Base-by-base conservation (phyloP, 345 rosid species). In the Excoecaria cochinchinensis region DNA sequence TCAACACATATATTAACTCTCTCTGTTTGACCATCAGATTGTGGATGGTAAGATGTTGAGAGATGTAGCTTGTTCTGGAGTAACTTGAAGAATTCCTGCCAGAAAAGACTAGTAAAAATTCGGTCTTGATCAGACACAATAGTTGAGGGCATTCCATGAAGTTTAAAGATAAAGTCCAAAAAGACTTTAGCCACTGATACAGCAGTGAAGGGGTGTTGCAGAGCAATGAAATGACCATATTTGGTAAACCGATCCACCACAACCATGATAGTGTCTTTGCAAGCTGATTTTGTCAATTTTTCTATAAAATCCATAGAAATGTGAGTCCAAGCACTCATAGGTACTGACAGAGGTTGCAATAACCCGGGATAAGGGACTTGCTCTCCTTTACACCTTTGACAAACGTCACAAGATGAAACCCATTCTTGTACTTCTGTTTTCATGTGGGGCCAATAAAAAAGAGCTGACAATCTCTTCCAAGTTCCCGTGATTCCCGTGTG, bases 321-420 rank as follows among this genome's bases (percentile, higher is more conserved):
- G 0, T 62, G 1, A 0, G 0, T 3, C 13, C 31, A 52, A 0
- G 56, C 42, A 3, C 0, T 0, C 0, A 13, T 5, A 7, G 61
- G 61, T 0, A 70, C 8, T 0, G 17, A 47, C 0, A 52, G 8
- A 1, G 73, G 73, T 38, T 70, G 61, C 0, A 52, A 0, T 8
- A 70, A 36, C 4, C 73, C 25, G 0, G 9, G 31, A 1, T 36
- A 14, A 3, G 15, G 8, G 5, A 52, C 11, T 7, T 38, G 12
- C 3, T 70, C 73, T 0, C 3, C 14, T 4, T 70, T 70, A 22
- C 48, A 53, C 59, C 0, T 15, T 16, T 52, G 61, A 24, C 47
- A 68, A 3, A 15, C 9, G 0, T 5, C 42, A 25, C 22, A 70
- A 0, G 8, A 0, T 6, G 60, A n/a, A 0, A 56, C 25, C 60